Evolutionary conservation across 345 rosid genomes (phyloP).

Genomic region (Ceriops decandra): DNA sequence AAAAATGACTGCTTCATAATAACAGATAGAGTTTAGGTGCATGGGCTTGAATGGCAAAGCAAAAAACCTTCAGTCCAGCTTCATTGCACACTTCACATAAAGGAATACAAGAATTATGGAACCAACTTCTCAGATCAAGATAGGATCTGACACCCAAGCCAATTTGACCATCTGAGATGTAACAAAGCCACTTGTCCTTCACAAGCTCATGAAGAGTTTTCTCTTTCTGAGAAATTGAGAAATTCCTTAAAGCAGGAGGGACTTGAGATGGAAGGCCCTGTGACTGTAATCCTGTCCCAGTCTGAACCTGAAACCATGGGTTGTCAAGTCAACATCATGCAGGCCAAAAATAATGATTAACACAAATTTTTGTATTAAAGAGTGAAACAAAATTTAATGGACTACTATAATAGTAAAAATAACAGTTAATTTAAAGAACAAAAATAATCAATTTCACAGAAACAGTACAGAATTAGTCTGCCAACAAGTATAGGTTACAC

Average conservation of each 20-base stretch:
- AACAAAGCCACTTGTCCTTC: slow-evolving; percentile 71
- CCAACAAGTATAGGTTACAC: neutral
- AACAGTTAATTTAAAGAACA: no score
- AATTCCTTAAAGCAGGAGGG: slow-evolving; percentile 76
- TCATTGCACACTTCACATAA: slow-evolving; percentile 88
- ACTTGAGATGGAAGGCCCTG: slow-evolving; percentile 37
- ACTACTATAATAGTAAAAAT: no score
- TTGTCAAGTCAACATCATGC: slow-evolving; percentile 14
- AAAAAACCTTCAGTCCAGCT: slow-evolving; percentile 77
- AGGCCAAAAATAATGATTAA: neutral
- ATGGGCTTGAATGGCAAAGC: neutral
- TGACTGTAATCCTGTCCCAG: slow-evolving; percentile 35
- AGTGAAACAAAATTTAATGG: no score
- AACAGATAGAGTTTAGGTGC: neutral
- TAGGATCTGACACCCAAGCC: slow-evolving; percentile 81
- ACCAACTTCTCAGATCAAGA: slow-evolving; percentile 83
- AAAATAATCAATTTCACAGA: neutral
- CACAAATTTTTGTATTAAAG: neutral
- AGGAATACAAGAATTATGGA: slow-evolving; percentile 63
- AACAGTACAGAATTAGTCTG: neutral
- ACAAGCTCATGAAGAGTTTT: slow-evolving; percentile 69
- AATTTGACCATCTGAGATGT: slow-evolving; percentile 49
- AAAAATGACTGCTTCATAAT: neutral
- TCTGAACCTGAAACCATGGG: slow-evolving; percentile 36
- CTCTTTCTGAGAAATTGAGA: slow-evolving; percentile 78